Evolutionary conservation across 805 yeast species (phyloP).

Genomic region (Yamadazyma sp.): DNA sequence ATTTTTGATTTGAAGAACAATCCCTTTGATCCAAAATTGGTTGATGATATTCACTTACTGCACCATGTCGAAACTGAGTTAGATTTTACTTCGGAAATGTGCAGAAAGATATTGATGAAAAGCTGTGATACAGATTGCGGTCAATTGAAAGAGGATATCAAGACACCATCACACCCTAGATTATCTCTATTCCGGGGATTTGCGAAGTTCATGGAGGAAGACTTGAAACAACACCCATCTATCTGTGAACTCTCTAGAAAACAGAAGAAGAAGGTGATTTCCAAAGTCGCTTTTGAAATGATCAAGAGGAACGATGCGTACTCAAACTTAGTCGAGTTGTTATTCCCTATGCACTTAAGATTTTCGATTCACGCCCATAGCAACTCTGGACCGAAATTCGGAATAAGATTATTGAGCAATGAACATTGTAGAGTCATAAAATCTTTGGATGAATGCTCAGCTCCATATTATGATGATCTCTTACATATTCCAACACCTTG

Average conservation of each 20-base stretch:
- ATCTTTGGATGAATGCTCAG: slow-evolving; percentile 39
- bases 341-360: slow-evolving; percentile 60
- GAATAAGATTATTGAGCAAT: slow-evolving; percentile 47
- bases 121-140: slow-evolving; percentile 42
- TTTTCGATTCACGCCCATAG: slow-evolving; percentile 62
- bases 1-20: slow-evolving; percentile 26
- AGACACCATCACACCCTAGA: slow-evolving; percentile 48
- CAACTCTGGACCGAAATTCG: slow-evolving; percentile 60
- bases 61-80: slow-evolving; percentile 36
- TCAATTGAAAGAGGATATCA: slow-evolving; percentile 32
- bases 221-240: slow-evolving; percentile 44
- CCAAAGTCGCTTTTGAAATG: slow-evolving; percentile 63
- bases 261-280: slow-evolving; percentile 48
- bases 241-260: slow-evolving; percentile 43
- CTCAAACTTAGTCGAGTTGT: slow-evolving; percentile 58
- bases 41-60: slow-evolving; percentile 24
- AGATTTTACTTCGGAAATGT: slow-evolving; percentile 33
- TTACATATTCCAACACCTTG: slow-evolving; percentile 68
- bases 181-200: slow-evolving; percentile 56
- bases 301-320: slow-evolving; percentile 64
- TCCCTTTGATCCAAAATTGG: slow-evolving; percentile 14
- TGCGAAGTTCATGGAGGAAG: slow-evolving; percentile 59
- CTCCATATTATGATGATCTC: slow-evolving; percentile 49
- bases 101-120: slow-evolving; percentile 35
- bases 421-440: slow-evolving; percentile 47